Base-by-base conservation (phyloP, 1,284 basidiomycete species). In the Cutaneotrichosporon sp. region DNA sequence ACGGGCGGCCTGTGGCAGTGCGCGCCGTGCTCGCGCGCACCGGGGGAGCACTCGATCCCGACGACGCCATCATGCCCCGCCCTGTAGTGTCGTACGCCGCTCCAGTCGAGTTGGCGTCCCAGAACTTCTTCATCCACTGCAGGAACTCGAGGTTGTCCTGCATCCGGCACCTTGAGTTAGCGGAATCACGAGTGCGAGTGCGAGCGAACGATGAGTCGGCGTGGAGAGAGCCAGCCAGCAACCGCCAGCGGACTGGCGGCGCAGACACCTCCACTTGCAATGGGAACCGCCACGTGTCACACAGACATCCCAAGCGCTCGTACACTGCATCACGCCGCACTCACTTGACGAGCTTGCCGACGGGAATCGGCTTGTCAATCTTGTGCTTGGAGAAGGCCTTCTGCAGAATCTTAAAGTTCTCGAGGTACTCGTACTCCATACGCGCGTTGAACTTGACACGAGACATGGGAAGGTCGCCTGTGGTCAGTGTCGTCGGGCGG, bases 141-240 rank as follows among this genome's bases (percentile, higher is more conserved):
- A 96, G 79, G 82, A 99, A 99, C 80, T 99, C 97, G 72, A 99
- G 89, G 81, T 99, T 99, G 82, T 99, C 97, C 89, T 98, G 97
- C 96, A 99, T 99, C 84, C 98, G 98, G 85, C 96, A 99, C 64
- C 76, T 77, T 50, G 7, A 9, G 38, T 31, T 26, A 59, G 47
- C 32, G 32, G 31, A 14, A 30, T 36, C 34, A 36, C 34, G 34
- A 36, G 8, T 13, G 34, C 34, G 34, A 36, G 34, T 36, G 34
- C 34, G 8, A 36, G 11, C 34, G 8, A 36, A 13, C 11, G 34
- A 26, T 13, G 34, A 8, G 34, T 36, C 34, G 11, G 34, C 34
- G 34, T 9, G 11, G 34, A 26, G 34, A 36, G 34, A 36, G 34
- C 11, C 34, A 13, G 40, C 6, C 40, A 42, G 10, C 40, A 6